Conservation (phyloP, 179 eudicot genomes). For the Carnegiea gigantea region DNA sequence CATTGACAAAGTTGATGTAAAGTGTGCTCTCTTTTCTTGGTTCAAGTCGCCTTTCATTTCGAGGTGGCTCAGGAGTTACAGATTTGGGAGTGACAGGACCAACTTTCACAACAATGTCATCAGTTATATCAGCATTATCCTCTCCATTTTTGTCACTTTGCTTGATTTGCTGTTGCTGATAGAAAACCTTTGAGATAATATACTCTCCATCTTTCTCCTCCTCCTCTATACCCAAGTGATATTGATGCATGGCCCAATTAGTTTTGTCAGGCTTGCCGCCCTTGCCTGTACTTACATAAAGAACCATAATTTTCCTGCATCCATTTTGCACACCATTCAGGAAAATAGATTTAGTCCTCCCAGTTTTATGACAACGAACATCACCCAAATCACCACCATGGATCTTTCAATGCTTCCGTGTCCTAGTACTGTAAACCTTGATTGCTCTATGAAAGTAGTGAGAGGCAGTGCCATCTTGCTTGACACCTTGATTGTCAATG, state of each 20-base stretch:
- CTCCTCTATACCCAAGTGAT: constrained; percentile 73
- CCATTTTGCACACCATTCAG: constrained; percentile 69
- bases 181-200: constrained; percentile 75
- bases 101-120: constrained; percentile 38
- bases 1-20: constrained; percentile 17
- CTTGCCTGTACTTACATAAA: constrained; percentile 49
- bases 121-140: constrained; percentile 36
- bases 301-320: constrained; percentile 92
- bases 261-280: constrained; percentile 78
- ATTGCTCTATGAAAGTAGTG: constrained; percentile 92
- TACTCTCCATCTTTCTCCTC: constrained; percentile 81
- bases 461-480: constrained; percentile 76
- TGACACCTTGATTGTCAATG: constrained; percentile 57
- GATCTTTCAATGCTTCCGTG: constrained; percentile 84
- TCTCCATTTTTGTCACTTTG: constrained; percentile 48
- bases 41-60: constrained; percentile 41
- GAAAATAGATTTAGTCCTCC: constrained; percentile 75
- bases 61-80: constrained; percentile 65
- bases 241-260: constrained; percentile 95
- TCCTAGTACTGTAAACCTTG: constrained; percentile 87
- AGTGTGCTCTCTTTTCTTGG: constrained; percentile 24
- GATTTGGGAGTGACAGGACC: constrained; percentile 79
- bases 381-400: constrained; percentile 71
- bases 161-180: constrained; percentile 71
- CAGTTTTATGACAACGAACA: constrained; percentile 98